Evolutionary conservation across 805 yeast species (phyloP).

Genomic region (Yamadazyma insecticola): DNA sequence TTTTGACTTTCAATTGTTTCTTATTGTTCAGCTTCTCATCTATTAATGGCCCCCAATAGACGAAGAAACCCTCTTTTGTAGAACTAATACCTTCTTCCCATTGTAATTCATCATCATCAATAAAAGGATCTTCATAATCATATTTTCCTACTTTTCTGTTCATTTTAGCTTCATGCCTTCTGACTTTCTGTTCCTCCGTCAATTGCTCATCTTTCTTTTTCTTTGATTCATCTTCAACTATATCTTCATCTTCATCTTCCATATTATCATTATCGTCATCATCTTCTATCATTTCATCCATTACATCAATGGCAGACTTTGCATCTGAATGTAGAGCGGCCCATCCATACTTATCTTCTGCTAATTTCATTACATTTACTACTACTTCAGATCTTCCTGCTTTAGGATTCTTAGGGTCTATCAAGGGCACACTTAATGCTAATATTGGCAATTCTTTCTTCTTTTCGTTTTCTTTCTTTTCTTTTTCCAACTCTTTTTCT

Average conservation of each 20-base stretch:
- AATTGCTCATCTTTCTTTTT: slow-evolving; percentile 22
- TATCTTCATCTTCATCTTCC: slow-evolving; percentile 14
- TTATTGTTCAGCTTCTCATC: slow-evolving; percentile 40
- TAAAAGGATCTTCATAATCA: slow-evolving; percentile 90
- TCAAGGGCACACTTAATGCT: slow-evolving; percentile 51
- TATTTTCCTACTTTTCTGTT: slow-evolving; percentile 85
- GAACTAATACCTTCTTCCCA: slow-evolving; percentile 94
- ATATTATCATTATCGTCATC: slow-evolving; percentile 25
- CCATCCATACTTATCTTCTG: slow-evolving; percentile 86
- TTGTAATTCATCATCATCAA: slow-evolving; percentile 86
- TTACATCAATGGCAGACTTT: slow-evolving; percentile 48
- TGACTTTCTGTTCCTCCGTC: slow-evolving; percentile 40
- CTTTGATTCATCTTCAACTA: slow-evolving; percentile 10
- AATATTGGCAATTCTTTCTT: slow-evolving; percentile 41
- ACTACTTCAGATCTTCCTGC: slow-evolving; percentile 62
- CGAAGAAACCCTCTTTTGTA: slow-evolving; percentile 93
- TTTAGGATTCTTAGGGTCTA: slow-evolving; percentile 41
- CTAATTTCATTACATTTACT: slow-evolving; percentile 65
- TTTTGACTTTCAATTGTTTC: slow-evolving; percentile 11
- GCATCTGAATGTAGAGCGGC: slow-evolving; percentile 64
- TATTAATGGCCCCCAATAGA: slow-evolving; percentile 86
- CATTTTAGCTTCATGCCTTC: slow-evolving; percentile 42
- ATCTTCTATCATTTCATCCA: slow-evolving; percentile 34
- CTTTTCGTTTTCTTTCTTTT: slow-evolving; percentile 14
- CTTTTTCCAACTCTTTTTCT: slow-evolving; percentile 3